These are phyloP conservation scores for Pleodorina starrii DNA, from an alignment of 139 green algal genomes.

Conservation along the genomic window DNA sequence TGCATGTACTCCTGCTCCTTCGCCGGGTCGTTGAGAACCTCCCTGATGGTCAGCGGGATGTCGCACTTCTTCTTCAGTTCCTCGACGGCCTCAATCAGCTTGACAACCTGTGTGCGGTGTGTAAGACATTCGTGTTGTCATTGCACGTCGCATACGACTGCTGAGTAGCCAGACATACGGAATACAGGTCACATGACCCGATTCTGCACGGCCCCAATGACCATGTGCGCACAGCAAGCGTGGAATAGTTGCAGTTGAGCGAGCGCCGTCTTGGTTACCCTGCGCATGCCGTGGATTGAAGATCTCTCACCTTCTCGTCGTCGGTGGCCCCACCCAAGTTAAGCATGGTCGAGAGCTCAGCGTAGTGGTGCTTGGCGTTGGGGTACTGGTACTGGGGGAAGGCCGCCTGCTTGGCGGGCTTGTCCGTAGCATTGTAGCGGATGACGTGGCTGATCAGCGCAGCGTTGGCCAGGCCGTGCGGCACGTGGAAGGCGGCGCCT, in stretches of 20 bases:
- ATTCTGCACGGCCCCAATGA: too few relatives aligned
- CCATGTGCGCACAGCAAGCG: too few relatives aligned
- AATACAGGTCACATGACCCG: too few relatives aligned
- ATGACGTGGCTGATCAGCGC: constrained; percentile 81
- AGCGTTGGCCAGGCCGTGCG: constrained; percentile 81
- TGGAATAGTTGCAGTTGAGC: too few relatives aligned
- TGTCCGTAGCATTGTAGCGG: constrained; percentile 79
- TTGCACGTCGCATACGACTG: too few relatives aligned
- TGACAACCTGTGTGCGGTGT: constrained; percentile 31
- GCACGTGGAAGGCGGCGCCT: constrained; percentile 73
- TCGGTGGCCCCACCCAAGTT: constrained; percentile 64
- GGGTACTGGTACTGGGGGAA: constrained; percentile 84
- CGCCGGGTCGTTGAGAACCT: constrained; percentile 62
- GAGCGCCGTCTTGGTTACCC: too few relatives aligned
- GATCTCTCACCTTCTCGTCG: constrained; percentile 74
- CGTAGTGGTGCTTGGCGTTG: constrained; percentile 70
- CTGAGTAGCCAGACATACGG: too few relatives aligned
- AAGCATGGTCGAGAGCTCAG: constrained; percentile 71
- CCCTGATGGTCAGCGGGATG: constrained; percentile 73
- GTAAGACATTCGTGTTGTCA: too few relatives aligned
- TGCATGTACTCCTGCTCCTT: constrained; percentile 58
- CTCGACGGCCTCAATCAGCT: constrained; percentile 78
- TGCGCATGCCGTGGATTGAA: too few relatives aligned
- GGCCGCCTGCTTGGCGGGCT: constrained; percentile 76
- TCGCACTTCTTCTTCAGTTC: constrained; percentile 73